These are phyloP conservation scores for Gossypium herbaceum DNA, from an alignment of 345 rosid species.

Conservation along the genomic window DNA sequence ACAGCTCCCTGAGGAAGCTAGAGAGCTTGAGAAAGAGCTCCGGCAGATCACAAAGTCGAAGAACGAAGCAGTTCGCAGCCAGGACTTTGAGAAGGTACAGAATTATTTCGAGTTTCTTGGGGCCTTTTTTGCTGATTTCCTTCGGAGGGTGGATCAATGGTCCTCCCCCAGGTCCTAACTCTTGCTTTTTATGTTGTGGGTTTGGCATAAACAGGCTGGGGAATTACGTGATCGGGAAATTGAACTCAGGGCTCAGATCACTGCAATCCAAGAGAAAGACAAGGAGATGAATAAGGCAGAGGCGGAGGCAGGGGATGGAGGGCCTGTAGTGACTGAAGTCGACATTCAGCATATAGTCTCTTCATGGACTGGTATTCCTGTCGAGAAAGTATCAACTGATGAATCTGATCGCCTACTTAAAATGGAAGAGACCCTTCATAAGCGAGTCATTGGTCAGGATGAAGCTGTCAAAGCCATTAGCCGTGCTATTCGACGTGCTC, in stretches of 20 bases:
- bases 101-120: neutral
- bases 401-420: constrained; percentile 91
- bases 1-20: constrained; percentile 97
- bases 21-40: constrained; percentile 94
- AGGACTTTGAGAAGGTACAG: constrained; percentile 91
- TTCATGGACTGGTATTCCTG: constrained; percentile 98
- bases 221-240: constrained; percentile 89
- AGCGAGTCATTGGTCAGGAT: constrained; percentile 91
- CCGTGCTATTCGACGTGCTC: constrained; percentile 94
- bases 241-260: constrained; percentile 87
- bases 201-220: constrained; percentile 60
- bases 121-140: neutral
- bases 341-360: constrained; percentile 96
- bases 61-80: constrained; percentile 90
- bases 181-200: no score
- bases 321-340: constrained; percentile 74
- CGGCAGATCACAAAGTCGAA: constrained; percentile 91
- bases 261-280: constrained; percentile 75
- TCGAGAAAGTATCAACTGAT: constrained; percentile 91
- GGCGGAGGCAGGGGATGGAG: constrained; percentile 80
- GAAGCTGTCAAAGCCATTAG: constrained; percentile 96
- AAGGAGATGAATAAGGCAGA: constrained; percentile 96
- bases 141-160: neutral
- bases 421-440: constrained; percentile 95
- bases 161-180: neutral